phyloP scores from a whole-genome alignment of 192 early-diverging fungal species.

The Coemansia sp. region DNA sequence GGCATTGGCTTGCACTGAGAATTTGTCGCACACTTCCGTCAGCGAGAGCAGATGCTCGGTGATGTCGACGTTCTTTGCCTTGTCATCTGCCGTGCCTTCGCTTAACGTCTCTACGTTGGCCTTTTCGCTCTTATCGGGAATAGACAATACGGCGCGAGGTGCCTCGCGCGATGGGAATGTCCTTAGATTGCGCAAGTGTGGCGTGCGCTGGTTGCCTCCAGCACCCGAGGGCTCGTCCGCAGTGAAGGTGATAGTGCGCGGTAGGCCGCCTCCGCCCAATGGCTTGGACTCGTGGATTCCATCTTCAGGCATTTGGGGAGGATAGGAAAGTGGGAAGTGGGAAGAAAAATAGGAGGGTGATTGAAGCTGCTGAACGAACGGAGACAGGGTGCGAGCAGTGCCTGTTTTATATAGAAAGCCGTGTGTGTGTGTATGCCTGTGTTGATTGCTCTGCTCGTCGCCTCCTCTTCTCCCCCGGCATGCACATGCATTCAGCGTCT shows the following conservation, averaged over 20 bases:
- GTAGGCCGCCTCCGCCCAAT: conserved; percentile 6
- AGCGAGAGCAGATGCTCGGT: conserved; percentile 68
- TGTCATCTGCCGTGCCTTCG: neutral
- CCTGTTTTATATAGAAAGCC: neutral
- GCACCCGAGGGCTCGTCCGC: conserved; percentile 14
- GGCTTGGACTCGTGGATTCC: conserved; percentile 10
- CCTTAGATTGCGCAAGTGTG: conserved; percentile 11
- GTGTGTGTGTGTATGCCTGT: neutral
- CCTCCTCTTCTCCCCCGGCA: neutral
- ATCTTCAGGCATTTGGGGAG: conserved; percentile 4
- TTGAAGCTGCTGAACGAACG: neutral
- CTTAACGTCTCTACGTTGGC: neutral
- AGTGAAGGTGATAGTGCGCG: conserved; percentile 28
- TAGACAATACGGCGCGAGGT: conserved; percentile 1
- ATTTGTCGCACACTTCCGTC: conserved; percentile 57
- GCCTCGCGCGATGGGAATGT: conserved; percentile 14
- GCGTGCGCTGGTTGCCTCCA: conserved; percentile 8
- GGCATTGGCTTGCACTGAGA: conserved; percentile 56
- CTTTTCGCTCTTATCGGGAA: conserved; percentile 10
- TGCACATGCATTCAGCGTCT: conserved; percentile 5
- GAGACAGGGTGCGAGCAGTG: neutral
- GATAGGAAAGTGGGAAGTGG: conserved; percentile 2
- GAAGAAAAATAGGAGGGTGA: neutral
- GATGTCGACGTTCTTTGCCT: conserved; percentile 46
- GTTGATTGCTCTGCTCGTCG: neutral